phyloP scores from a whole-genome alignment of 129 eudicot genomes.

The Oenanthe sinensis region DNA sequence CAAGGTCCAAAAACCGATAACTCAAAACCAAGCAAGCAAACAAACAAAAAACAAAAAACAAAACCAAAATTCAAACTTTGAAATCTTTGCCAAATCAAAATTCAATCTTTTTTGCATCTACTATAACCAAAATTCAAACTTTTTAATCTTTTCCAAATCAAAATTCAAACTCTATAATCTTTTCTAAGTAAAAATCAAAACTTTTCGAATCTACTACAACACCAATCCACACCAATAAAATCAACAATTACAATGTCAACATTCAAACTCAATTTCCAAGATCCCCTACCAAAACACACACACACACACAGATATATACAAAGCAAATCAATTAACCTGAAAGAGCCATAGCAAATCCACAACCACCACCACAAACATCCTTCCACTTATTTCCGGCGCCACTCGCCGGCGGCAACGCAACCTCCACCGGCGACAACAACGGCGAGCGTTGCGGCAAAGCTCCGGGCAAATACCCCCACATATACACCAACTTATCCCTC shows the following conservation, averaged over 20 bases:
- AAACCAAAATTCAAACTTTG: background rate
- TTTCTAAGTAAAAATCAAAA: background rate
- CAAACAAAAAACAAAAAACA: background rate
- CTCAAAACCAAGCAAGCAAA: background rate
- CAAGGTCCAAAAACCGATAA: background rate
- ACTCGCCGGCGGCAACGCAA: slow-evolving; percentile 45
- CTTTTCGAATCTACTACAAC: background rate
- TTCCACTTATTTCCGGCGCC: slow-evolving; percentile 46
- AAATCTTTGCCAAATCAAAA: background rate
- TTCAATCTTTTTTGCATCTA: background rate
- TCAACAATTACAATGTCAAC: background rate
- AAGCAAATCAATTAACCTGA: slow-evolving; percentile 37
- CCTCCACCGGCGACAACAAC: slow-evolving; percentile 64
- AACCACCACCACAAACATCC: slow-evolving; percentile 99
- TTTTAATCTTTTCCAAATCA: background rate
- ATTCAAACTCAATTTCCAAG: background rate
- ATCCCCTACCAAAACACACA: too few species aligned
- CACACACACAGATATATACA: background rate
- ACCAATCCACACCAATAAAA: background rate
- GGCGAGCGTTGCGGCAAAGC: slow-evolving; percentile 93
- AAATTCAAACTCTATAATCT: background rate
- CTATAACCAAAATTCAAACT: background rate
- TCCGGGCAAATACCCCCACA: slow-evolving; percentile 99
- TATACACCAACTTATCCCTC: slow-evolving; percentile 43
- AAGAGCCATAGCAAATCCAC: slow-evolving; percentile 95